Conservation (phyloP, 768 basidiomycete genomes). For the Phanerochaete sordida region DNA sequence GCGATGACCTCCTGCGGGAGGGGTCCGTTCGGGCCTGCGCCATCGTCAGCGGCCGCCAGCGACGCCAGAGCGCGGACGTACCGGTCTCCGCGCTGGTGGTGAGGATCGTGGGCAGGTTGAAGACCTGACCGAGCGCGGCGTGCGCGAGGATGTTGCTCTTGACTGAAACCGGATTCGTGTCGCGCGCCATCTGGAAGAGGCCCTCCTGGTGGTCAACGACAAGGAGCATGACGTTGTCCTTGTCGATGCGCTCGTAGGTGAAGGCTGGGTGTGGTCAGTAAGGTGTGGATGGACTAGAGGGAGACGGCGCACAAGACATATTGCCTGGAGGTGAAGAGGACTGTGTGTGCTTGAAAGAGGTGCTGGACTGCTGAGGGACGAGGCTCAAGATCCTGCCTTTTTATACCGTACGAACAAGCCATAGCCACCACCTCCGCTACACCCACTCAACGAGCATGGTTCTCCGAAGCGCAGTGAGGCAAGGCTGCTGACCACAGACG, state of each 20-base stretch:
- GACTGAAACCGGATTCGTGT: slow-evolving; percentile 35
- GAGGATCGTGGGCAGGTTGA: slow-evolving; percentile 42
- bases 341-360: background rate
- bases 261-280: slow-evolving; percentile 7
- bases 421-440: too few species aligned
- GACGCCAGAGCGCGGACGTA: slow-evolving; percentile 11
- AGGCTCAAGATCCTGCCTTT: background rate
- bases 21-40: slow-evolving; percentile 44
- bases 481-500: too few species aligned
- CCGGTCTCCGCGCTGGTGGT: slow-evolving; percentile 45
- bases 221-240: slow-evolving; percentile 39
- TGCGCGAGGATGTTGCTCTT: slow-evolving; percentile 46
- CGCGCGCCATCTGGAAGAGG: slow-evolving; percentile 43
- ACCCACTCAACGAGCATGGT: background rate
- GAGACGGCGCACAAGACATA: background rate
- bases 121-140: slow-evolving; percentile 41
- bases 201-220: slow-evolving; percentile 50
- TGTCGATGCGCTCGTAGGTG: slow-evolving; percentile 40
- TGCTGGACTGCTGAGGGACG: background rate
- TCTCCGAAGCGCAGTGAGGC: too few species aligned
- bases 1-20: slow-evolving; percentile 41
- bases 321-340: background rate
- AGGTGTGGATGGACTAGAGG: background rate
- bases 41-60: background rate
- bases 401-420: too few species aligned